Conservation (phyloP, 495 filamentous ascomycete species). For the Penicillium longicatenatum region DNA sequence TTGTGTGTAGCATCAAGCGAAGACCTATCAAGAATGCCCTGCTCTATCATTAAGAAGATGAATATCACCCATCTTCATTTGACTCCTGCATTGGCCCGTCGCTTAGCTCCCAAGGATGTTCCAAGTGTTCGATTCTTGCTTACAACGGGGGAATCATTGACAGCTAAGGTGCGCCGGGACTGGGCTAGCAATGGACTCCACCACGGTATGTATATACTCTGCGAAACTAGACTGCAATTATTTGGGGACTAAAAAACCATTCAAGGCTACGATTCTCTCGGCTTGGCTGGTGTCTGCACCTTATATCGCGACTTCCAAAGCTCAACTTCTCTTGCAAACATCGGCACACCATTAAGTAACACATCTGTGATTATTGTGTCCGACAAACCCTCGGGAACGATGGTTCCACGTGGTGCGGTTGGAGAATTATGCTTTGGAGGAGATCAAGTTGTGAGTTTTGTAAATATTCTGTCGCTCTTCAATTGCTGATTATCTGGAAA, state of each 20-base stretch:
- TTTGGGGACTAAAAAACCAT: conserved; percentile 13
- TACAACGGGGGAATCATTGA: conserved; percentile 72
- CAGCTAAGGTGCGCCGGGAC: conserved; percentile 58
- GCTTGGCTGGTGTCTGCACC: conserved; percentile 76
- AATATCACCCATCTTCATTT: conserved; percentile 73
- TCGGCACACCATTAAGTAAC: conserved; percentile 67
- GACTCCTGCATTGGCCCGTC: conserved; percentile 74
- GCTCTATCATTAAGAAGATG: conserved; percentile 56
- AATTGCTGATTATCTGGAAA: not conserved
- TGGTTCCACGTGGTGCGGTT: conserved; percentile 65
- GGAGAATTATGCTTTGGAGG: conserved; percentile 87
- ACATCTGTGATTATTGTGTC: conserved; percentile 70
- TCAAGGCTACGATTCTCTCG: conserved; percentile 69
- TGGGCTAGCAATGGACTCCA: conserved; percentile 70
- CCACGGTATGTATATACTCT: conserved; percentile 50
- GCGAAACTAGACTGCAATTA: not conserved
- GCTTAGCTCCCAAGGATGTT: conserved; percentile 61
- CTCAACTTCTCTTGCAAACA: conserved; percentile 53
- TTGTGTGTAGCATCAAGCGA: conserved; percentile 70
- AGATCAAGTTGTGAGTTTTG: conserved; percentile 60
- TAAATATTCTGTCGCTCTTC: not conserved
- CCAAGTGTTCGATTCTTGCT: conserved; percentile 68
- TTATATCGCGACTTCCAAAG: conserved; percentile 49
- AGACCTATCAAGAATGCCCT: conserved; percentile 63
- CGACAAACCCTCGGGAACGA: conserved; percentile 33